Base-by-base conservation (phyloP, 306 rosid genomes). In the Clitoria ternatea region DNA sequence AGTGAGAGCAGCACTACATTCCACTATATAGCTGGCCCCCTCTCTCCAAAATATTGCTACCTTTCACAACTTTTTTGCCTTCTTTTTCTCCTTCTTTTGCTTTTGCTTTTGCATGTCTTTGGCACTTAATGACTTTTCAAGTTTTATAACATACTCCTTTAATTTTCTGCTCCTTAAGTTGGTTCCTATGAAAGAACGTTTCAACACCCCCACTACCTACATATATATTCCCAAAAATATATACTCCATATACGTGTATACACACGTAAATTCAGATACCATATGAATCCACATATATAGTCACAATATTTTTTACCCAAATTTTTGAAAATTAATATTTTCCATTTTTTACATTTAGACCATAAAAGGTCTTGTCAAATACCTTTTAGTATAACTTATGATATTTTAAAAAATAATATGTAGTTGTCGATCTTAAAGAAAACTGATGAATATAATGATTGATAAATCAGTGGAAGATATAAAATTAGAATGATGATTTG, bases 1-100 rank as follows among this genome's bases (percentile, higher is more conserved):
- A 43, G 68, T 18, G 62, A 72, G 44, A 69, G 13, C 53, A 42
- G 60, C 76, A 59, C 69, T 49, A 49, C 33, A 33, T 63, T 79
- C 89, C 97, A 91, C 92, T 83, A 59, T 23, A 67, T 54, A 24
- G 80, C 81, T 80, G 83, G 61, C 78, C 73, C 75, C 80, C 79
- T 57, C 79, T 57, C 74, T 53, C 69, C 76, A 60, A 85, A 72
- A 82, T 80, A 77, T 81, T 68, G 76, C 72, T 39, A 30, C 65
- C 84, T 85, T 87, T 81, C 61, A 48, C 57, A 14, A 67, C 75
- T 59, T 80, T 59, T 80, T 72, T 32, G 15, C 49, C 37, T 40
- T 61, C 66, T 43, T 27, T 45, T 66, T 27, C 56, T 48, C 17
- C 37, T 9, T 45, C 61, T 65, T 71, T 79, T 67, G 11, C 74